phyloP scores from a whole-genome alignment of 306 rosid genomes.

The Vigna trinervia region DNA sequence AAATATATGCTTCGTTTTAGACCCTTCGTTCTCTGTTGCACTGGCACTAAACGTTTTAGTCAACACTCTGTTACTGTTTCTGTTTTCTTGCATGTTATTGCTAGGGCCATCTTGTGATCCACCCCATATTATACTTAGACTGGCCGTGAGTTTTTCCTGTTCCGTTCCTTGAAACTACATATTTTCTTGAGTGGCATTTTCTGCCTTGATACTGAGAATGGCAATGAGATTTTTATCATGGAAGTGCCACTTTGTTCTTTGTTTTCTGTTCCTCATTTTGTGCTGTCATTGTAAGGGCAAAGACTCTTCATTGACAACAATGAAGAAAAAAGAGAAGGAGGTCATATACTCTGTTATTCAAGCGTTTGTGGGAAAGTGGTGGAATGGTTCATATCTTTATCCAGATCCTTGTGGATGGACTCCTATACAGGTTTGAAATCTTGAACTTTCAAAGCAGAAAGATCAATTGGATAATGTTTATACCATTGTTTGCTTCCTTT shows the following conservation, averaged over 20 bases:
- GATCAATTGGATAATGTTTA: constrained; percentile 3
- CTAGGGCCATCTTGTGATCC: background rate
- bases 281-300: constrained; percentile 32
- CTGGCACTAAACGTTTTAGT: constrained; percentile 8
- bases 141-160: constrained; percentile 26
- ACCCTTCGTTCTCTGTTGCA: background rate
- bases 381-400: constrained; percentile 71
- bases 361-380: constrained; percentile 59
- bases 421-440: constrained; percentile 57
- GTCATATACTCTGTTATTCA: constrained; percentile 56
- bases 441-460: background rate
- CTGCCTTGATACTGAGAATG: constrained; percentile 33
- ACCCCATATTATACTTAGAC: constrained; percentile 1
- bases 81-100: constrained; percentile 39
- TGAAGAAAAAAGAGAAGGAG: constrained; percentile 55
- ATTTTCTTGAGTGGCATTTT: constrained; percentile 22
- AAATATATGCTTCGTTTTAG: constrained; percentile 2
- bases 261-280: constrained; percentile 26
- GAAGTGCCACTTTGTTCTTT: constrained; percentile 22
- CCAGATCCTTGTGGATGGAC: constrained; percentile 79
- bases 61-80: background rate
- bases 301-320: constrained; percentile 47
- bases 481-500: background rate
- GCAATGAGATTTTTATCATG: constrained; percentile 25
- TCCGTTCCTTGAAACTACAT: constrained; percentile 32